These are phyloP conservation scores for Monosporascus sp. DNA, from an alignment of 2,329 filamentous ascomycete genomes.

Conservation along the genomic window DNA sequence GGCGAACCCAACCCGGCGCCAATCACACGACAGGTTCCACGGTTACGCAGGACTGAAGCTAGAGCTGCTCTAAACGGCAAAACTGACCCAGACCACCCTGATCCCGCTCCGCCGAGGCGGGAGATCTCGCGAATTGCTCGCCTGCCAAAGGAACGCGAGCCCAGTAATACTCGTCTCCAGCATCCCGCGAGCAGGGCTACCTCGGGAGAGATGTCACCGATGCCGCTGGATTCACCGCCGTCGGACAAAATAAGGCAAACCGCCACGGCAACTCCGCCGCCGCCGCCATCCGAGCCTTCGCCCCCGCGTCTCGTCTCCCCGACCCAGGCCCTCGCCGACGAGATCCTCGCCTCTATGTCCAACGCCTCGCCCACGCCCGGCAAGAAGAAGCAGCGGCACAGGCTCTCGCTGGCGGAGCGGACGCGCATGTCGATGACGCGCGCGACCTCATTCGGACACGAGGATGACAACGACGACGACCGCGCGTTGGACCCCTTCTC, in stretches of 20 bases:
- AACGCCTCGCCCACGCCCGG: slow-evolving; percentile 50
- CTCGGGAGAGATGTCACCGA: background rate
- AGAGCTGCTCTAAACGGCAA: background rate
- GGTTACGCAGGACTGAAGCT: background rate
- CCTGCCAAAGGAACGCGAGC: background rate
- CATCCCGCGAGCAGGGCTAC: background rate
- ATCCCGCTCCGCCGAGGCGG: background rate
- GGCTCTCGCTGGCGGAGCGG: slow-evolving; percentile 66
- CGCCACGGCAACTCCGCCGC: background rate
- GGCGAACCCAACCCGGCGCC: background rate
- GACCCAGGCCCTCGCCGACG: slow-evolving; percentile 47
- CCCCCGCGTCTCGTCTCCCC: slow-evolving; percentile 29
- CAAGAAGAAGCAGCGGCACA: slow-evolving; percentile 48
- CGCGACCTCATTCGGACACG: slow-evolving; percentile 24
- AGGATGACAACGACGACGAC: slow-evolving; percentile 23
- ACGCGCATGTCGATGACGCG: slow-evolving; percentile 76
- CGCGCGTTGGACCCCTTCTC: slow-evolving; percentile 12
- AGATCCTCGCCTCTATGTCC: slow-evolving; percentile 50
- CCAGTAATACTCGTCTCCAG: background rate
- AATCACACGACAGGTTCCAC: background rate
- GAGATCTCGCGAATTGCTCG: background rate
- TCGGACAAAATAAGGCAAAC: background rate
- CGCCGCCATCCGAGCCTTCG: slow-evolving; percentile 1
- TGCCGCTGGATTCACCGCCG: background rate
- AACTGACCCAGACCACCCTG: background rate